Evolutionary conservation across 2,329 filamentous ascomycete species (phyloP), one percentile per base, ranked within the genome.

Genomic region (Colletotrichum sansevieriae): DNA sequence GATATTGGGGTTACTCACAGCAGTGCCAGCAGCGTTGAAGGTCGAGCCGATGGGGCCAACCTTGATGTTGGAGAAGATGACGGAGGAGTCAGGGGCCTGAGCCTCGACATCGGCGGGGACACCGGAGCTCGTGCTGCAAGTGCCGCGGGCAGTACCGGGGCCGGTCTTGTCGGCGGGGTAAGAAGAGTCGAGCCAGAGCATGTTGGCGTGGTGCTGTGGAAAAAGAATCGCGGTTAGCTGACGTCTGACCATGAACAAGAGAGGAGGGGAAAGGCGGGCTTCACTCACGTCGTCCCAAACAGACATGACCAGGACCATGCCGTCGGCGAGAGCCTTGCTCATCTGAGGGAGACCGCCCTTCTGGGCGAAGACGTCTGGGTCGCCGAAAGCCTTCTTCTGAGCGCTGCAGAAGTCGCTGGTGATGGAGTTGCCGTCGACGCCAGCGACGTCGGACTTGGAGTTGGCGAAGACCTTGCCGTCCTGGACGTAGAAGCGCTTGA

Each of bases 131-230:
- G 80, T 83, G 58, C 82, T 65, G 77, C 88, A 91, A 37, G 81
- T 79, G 58, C 89, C 89, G 73, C 88, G 86, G 49, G 79, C 79
- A 61, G 81, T 77, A 72, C 88, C 88, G 29, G 81, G 80, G 3
- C 70, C 72, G 60, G 81, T 82, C 33, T 80, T 73, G 71, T 80
- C 77, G 68, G 82, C 82, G 49, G 90, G 90, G 82, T 87, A 91
- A 76, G 82, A 86, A 68, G 86, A 87, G 82, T 93, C 91, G 74
- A 94, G 87, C 91, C 91, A 93, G 75, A 91, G 85, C 90, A 93
- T 93, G 80, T 90, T 85, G 75, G 87, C 81, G 68, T 86, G 79
- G 79, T 92, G 86, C 77, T 79, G n/a, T 11, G 20, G 29, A 10
- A 22, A 22, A 22, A 8, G 29, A 29, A 12, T 13, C 12, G 2